Evolutionary conservation across 2,329 filamentous ascomycete genomes (phyloP).

Genomic region (Pseudogymnoascus sp.): DNA sequence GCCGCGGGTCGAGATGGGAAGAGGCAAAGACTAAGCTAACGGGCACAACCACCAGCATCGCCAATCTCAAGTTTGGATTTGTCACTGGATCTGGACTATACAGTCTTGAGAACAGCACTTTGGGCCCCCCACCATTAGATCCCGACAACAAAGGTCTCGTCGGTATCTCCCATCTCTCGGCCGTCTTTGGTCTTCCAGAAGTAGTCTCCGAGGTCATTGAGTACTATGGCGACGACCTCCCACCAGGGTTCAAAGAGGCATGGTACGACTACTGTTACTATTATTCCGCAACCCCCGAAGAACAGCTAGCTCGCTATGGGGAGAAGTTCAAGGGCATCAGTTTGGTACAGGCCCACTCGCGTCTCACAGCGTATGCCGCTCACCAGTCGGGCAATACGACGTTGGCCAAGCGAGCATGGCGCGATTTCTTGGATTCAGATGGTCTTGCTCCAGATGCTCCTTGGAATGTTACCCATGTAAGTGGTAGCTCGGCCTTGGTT

Average conservation of each 20-base stretch:
- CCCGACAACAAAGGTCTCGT: conserved; percentile 33
- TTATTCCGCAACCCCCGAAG: conserved; percentile 39
- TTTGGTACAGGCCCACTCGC: conserved; percentile 48
- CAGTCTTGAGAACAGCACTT: conserved; percentile 39
- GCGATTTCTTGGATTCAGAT: conserved; percentile 42
- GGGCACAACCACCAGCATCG: conserved; percentile 42
- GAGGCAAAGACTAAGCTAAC: conserved; percentile 43
- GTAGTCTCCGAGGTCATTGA: conserved; percentile 47
- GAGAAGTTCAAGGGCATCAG: conserved; percentile 37
- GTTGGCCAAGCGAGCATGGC: conserved; percentile 44
- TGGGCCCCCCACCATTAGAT: conserved; percentile 45
- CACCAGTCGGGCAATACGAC: conserved; percentile 35
- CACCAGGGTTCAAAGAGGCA: conserved; percentile 41
- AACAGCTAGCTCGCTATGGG: conserved; percentile 47
- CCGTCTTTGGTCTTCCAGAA: conserved; percentile 51
- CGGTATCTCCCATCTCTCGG: conserved; percentile 45
- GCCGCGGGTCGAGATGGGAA: conserved; percentile 44
- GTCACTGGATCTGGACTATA: conserved; percentile 48
- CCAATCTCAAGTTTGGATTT: conserved; percentile 48
- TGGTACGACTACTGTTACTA: conserved; percentile 55
- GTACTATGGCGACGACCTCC: conserved; percentile 37
- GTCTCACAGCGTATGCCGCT: conserved; percentile 47
- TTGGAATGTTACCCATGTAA: conserved; percentile 33
- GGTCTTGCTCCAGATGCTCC: conserved; percentile 33
- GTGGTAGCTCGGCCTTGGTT: conserved; percentile 36